Percentiles rank a stretch among this genome's conserved stretches.
These are phyloP conservation scores for Hypoxylon rubiginosum DNA, from an alignment of 2,329 filamentous ascomycete genomes.

Conservation along the genomic window DNA sequence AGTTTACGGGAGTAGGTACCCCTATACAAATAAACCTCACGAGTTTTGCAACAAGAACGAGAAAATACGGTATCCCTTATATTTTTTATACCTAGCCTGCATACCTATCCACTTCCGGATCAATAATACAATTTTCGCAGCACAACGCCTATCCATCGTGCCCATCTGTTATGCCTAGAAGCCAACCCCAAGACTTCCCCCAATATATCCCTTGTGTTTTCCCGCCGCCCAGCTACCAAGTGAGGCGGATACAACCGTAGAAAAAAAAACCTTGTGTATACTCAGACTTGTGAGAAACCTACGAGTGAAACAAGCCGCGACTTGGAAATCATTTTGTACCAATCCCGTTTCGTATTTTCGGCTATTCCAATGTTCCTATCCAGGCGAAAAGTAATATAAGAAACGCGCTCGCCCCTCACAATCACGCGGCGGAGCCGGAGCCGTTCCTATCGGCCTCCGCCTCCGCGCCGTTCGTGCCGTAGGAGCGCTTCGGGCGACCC, in stretches of 20 bases:
- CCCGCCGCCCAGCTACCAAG: neutral
- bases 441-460: conserved; percentile 21
- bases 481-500: conserved; percentile 55
- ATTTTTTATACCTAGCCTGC: conserved; percentile 20
- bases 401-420: neutral
- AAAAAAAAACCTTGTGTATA: neutral
- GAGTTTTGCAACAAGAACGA: neutral
- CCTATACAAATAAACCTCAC: neutral
- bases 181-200: conserved; percentile 22
- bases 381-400: neutral
- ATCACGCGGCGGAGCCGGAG: conserved; percentile 16
- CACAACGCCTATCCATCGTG: conserved; percentile 27
- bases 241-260: neutral
- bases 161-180: conserved; percentile 3
- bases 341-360: neutral
- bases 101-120: conserved; percentile 5
- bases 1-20: neutral
- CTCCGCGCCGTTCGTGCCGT: conserved; percentile 2
- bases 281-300: neutral
- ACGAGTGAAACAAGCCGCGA: neutral
- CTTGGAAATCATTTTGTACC: neutral
- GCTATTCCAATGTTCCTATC: neutral
- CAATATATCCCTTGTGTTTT: conserved; percentile 15
- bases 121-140: conserved; percentile 24
- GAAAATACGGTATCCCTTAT: conserved; percentile 9